phyloP scores from a whole-genome alignment of 1,139 yeast genomes.

The Yamadazyma membranifaciens region DNA sequence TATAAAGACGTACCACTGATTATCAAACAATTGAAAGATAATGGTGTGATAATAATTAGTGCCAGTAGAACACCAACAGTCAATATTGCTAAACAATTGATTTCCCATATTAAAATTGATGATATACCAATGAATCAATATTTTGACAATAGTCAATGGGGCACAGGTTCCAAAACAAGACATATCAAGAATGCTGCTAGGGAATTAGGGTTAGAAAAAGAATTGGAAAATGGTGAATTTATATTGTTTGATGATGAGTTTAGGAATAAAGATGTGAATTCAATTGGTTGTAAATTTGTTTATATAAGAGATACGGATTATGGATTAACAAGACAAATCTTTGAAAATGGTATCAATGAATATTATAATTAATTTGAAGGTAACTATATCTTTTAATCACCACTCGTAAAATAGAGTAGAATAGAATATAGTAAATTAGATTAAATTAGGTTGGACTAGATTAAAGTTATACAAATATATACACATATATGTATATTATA shows the following conservation, averaged over 20 bases:
- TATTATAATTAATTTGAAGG: slow-evolving; percentile 1
- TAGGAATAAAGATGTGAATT: slow-evolving; percentile 64
- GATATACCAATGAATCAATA: slow-evolving; percentile 45
- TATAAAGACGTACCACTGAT: slow-evolving; percentile 63
- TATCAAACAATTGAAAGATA: slow-evolving; percentile 38
- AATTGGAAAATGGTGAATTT: slow-evolving; percentile 49
- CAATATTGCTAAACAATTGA: slow-evolving; percentile 54
- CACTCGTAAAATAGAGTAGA: too few relatives aligned
- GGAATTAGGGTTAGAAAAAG: slow-evolving; percentile 34
- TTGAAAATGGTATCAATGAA: slow-evolving; percentile 38
- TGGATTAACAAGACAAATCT: slow-evolving; percentile 53
- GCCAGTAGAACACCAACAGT: slow-evolving; percentile 74
- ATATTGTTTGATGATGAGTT: slow-evolving; percentile 69
- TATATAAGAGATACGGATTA: slow-evolving; percentile 41
- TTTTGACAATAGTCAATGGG: slow-evolving; percentile 63
- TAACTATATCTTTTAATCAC: neutral
- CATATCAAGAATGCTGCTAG: slow-evolving; percentile 54
- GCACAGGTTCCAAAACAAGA: slow-evolving; percentile 58
- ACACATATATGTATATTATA: too few relatives aligned
- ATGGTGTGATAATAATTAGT: slow-evolving; percentile 50
- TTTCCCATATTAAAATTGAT: slow-evolving; percentile 48
- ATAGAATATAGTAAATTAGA: neutral
- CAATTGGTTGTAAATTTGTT: slow-evolving; percentile 60
- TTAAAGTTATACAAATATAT: too few relatives aligned
- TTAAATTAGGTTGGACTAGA: too few relatives aligned